phyloP scores from a whole-genome alignment of 345 rosid genomes.

The Lumnitzera littorea region DNA sequence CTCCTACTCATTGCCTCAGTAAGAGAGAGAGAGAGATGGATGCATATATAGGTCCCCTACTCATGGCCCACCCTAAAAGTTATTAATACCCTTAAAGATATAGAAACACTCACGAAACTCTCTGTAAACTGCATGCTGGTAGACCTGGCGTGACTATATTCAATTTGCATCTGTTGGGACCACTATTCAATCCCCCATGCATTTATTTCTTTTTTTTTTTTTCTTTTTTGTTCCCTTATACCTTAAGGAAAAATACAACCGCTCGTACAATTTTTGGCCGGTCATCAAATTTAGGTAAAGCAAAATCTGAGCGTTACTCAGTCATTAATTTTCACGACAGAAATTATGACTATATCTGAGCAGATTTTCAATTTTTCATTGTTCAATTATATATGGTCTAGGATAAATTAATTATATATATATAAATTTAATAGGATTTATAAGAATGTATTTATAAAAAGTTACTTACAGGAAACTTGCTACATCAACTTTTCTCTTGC shows the following conservation, averaged over 20 bases:
- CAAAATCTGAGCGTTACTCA: no score
- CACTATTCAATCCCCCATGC: constrained; percentile 6
- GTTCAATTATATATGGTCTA: no score
- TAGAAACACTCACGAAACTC: constrained; percentile 21
- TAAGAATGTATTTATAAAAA: no score
- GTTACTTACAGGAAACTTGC: no score
- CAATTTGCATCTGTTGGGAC: constrained; percentile 25
- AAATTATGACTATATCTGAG: no score
- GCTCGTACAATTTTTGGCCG: neutral
- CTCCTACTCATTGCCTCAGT: neutral
- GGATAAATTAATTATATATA: no score
- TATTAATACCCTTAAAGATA: constrained; percentile 7
- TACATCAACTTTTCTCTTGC: no score
- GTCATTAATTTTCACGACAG: no score
- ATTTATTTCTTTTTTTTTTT: neutral
- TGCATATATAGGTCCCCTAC: constrained; percentile 7
- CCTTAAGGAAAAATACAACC: neutral
- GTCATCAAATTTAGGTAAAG: neutral
- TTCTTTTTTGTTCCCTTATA: neutral
- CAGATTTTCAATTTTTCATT: no score
- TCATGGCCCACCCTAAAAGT: constrained; percentile 8
- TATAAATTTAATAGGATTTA: no score
- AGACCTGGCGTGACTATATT: constrained; percentile 29
- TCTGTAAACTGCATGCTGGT: constrained; percentile 19
- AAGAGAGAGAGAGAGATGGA: constrained; percentile 6